A percentile compares a stretch with the other conserved stretches of the same genome.
Conservation (phyloP, 2,329 filamentous ascomycete genomes). For the Sporothrix protearum region DNA sequence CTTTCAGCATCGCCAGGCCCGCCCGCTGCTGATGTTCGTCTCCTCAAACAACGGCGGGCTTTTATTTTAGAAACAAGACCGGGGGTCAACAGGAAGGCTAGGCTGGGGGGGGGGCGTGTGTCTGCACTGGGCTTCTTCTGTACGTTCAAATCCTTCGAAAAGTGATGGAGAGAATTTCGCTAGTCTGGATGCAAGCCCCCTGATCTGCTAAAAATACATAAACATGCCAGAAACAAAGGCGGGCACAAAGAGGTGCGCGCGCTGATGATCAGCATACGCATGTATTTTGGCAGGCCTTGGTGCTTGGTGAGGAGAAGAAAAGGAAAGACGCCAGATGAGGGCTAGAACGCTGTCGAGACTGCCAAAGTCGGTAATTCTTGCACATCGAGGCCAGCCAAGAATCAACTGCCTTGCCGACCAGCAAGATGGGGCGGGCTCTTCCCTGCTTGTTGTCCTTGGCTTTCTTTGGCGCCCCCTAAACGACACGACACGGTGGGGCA, state of each 20-base stretch:
- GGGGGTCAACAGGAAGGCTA: neutral
- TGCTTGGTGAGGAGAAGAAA: neutral
- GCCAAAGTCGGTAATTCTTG: no score
- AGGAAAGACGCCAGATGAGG: neutral
- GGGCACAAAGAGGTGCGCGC: neutral
- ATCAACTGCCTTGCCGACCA: neutral
- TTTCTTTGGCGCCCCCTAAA: neutral
- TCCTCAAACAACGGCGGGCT: slow-evolving; percentile 17
- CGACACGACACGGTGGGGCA: neutral
- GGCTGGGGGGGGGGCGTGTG: neutral
- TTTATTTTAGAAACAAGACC: slow-evolving; percentile 1
- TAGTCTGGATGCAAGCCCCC: neutral
- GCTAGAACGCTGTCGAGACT: neutral
- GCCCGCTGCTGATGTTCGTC: neutral
- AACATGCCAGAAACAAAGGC: slow-evolving; percentile 6
- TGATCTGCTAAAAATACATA: neutral
- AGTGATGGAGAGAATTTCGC: neutral
- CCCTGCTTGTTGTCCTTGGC: neutral
- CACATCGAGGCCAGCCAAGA: slow-evolving; percentile 1
- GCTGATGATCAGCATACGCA: neutral
- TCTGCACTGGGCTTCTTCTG: neutral
- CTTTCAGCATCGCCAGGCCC: neutral
- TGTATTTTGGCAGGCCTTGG: slow-evolving; percentile 1
- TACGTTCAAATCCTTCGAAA: neutral
- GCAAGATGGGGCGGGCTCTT: neutral